Base-by-base conservation (phyloP, 352 stramenopile species). In the Phytophthora crassamura region DNA sequence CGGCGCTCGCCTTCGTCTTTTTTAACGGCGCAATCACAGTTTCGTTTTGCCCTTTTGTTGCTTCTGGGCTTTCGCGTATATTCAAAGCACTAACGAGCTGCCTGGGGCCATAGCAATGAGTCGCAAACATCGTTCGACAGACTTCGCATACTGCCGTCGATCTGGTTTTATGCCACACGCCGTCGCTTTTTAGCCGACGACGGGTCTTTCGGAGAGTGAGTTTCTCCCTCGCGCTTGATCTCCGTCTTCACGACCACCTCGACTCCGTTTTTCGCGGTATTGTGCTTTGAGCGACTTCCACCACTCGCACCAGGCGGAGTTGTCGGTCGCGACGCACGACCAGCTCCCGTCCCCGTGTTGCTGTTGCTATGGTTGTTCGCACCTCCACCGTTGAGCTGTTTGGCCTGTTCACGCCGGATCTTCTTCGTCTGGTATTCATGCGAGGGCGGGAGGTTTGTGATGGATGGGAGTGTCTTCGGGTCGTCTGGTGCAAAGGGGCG, bases 351-450 rank as follows among this genome's bases (percentile, higher is more conserved):
- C 49, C 64, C 67, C 43, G 60, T 56, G 8, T 75, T 86, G 32
- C 54, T 69, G 50, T 75, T 82, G 14, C 50, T 60, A 7, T 72
- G 74, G 39, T 73, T 82, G 48, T 70, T 77, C 4, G 55, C 61
- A 30, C 66, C 77, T 15, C 77, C 77, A 35, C 76, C 87, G 12
- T 82, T 75, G 28, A 82, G 56, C 34, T 91, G 72, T 60, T 93
- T 93, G 7, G 87, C 86, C 49, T 94, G 85, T 38, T 96, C 88
- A 10, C 87, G 87, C 6, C 88, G 88, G 53, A 95, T 93, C 57
- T 95, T 96, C 67, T 96, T 96, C 7, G 88, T 95, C 64, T 96
- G 88, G 41, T 94, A 94, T 61, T 96, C 88, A 53, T 96, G 88
- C 7, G 88, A 95, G 16, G 87, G 78, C 7, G 84, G 84, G 6